Evolutionary conservation across 345 rosid species (phyloP).

Genomic region (Gossypium turneri): DNA sequence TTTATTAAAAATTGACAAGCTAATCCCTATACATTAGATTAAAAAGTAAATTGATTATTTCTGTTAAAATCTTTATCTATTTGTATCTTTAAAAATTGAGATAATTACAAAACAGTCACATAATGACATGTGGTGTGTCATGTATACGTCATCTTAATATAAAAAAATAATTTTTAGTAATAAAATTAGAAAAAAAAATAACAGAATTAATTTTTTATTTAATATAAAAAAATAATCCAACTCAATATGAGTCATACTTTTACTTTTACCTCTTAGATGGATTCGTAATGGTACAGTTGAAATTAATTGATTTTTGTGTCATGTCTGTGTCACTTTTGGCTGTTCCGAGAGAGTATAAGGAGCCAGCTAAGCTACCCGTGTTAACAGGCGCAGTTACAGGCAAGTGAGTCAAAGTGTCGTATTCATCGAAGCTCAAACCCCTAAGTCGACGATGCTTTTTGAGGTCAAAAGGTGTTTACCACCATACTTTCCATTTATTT

Average conservation of each 20-base stretch:
- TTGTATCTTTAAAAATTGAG: no score
- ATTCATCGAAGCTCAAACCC: background rate
- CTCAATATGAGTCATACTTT: no score
- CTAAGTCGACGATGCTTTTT: background rate
- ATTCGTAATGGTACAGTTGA: no score
- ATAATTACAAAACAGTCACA: no score
- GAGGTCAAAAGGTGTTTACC: background rate
- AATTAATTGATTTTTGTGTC: background rate
- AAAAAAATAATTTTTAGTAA: no score
- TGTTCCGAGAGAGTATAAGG: background rate
- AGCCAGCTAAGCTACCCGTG: conserved; percentile 14
- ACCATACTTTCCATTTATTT: background rate
- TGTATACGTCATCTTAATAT: accelerated
- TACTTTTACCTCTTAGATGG: no score
- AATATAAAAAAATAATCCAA: no score
- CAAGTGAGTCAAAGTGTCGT: conserved; percentile 8
- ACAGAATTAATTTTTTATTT: no score
- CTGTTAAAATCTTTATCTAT: accelerated
- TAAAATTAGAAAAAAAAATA: no score
- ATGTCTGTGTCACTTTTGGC: background rate
- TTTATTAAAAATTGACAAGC: accelerated
- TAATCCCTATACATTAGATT: no score
- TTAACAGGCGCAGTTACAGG: conserved; percentile 28
- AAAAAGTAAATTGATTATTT: no score
- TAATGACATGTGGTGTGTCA: accelerated